Evolutionary conservation across 805 yeast species (phyloP), one percentile per base, ranked within the genome.

Genomic region (Candida coquimbonensis): DNA sequence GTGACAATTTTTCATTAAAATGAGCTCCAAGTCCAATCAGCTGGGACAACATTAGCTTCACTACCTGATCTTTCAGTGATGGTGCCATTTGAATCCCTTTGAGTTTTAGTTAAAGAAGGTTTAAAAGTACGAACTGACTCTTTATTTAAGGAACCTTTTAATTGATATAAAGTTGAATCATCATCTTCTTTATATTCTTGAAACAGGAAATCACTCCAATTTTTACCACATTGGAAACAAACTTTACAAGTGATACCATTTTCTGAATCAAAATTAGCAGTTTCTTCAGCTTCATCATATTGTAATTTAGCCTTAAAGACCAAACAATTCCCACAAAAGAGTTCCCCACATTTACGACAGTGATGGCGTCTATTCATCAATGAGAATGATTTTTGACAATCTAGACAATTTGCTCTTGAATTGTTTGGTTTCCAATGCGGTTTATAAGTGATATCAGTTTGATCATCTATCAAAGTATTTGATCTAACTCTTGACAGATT

Each of bases 311-410:
- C 66, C 66, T 61, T 69, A 44, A 73, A 75, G n/a, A 70, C 61
- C 6, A 77, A 70, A 60, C 83, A 86, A 47, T 69, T 73, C 24
- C 76, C 73, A 63, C 89, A 82, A 53, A 75, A 83, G 16, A 82
- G 73, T 16, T 80, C 81, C 14, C 89, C 89, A 59, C 89, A 82
- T 57, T 80, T 77, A 34, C 89, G 71, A 60, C 89, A 82, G 63
- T 82, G 89, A 59, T 82, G 89, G 43, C 79, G 68, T 57, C 84
- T 74, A 59, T 70, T 89, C 65, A 77, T 81, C 51, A 77, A 75
- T 44, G 84, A 77, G 65, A 87, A 87, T 19, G 68, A 56, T 53
- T 68, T 71, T 36, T 67, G 58, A 62, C 96, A 87, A 17, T 74
- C 72, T n/a, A 70, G 64, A 58, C 96, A 87, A 46, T 65, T 66